These are phyloP conservation scores for Melocanna baccifera DNA, from an alignment of 176 grass and related monocot species.

Conservation along the genomic window DNA sequence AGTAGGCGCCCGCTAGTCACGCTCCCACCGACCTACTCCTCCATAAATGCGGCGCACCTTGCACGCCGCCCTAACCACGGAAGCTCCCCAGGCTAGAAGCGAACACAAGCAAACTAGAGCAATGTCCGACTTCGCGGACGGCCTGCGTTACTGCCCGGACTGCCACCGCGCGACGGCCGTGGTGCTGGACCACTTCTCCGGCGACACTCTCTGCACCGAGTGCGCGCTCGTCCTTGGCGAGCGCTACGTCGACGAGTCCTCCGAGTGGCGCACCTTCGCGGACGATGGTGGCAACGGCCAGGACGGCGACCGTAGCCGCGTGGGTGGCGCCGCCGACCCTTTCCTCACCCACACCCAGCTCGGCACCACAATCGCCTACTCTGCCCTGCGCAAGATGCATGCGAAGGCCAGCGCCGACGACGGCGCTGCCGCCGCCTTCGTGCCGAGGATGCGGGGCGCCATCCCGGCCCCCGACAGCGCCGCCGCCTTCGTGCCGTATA, in stretches of 20 bases:
- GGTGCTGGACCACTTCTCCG: background rate
- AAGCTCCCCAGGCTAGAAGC: background rate
- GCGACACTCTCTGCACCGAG: slow-evolving; percentile 28
- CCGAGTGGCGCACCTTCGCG: slow-evolving; percentile 17
- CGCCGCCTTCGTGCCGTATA: background rate
- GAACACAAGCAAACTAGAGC: background rate
- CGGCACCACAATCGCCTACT: background rate
- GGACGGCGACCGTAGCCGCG: background rate
- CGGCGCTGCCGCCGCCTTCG: background rate
- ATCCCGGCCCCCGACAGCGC: background rate
- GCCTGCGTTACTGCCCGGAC: slow-evolving; percentile 23
- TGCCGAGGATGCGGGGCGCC: background rate
- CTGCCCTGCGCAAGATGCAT: background rate
- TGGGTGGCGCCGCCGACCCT: background rate
- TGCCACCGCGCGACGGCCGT: slow-evolving; percentile 6
- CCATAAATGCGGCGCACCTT: background rate
- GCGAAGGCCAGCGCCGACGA: background rate
- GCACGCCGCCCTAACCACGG: background rate
- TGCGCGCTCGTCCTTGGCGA: background rate
- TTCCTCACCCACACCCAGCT: background rate
- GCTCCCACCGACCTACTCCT: background rate
- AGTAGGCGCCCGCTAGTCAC: background rate
- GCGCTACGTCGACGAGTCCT: background rate
- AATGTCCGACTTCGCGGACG: background rate
- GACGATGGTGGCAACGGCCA: background rate